Conservation (phyloP, 441 rosid genomes). For the Pelargonium australe region DNA sequence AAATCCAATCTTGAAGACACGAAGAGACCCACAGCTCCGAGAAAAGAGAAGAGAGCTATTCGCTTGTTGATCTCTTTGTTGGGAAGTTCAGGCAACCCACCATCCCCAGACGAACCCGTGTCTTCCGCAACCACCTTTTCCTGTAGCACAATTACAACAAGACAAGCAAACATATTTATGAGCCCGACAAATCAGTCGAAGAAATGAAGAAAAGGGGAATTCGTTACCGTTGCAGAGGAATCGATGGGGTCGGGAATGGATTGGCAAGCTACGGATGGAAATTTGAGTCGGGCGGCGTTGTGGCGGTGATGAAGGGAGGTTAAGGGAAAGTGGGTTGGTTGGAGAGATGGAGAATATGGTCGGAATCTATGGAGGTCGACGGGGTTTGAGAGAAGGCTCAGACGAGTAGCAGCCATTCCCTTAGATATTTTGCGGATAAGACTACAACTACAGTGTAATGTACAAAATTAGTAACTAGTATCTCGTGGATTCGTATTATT, state of each 20-base stretch:
- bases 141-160: slow-evolving; percentile 25
- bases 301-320: slow-evolving; percentile 8
- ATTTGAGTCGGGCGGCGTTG: slow-evolving; percentile 20
- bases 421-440: no score
- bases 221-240: slow-evolving; percentile 19
- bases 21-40: slow-evolving; percentile 57
- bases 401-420: no score
- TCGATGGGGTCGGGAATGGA: slow-evolving; percentile 28
- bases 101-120: slow-evolving; percentile 26
- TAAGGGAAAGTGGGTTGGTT: slow-evolving; percentile 17
- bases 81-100: slow-evolving; percentile 51
- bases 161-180: neutral
- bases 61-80: slow-evolving; percentile 47
- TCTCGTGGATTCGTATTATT: no score
- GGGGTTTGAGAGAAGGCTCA: slow-evolving; percentile 23
- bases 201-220: no score
- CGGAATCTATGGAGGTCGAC: slow-evolving; percentile 40
- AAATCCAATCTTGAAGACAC: slow-evolving; percentile 56
- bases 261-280: slow-evolving; percentile 39
- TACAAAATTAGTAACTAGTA: no score
- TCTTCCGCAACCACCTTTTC: slow-evolving; percentile 34
- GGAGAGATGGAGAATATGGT: slow-evolving; percentile 26
- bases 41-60: slow-evolving; percentile 47
- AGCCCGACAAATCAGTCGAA: neutral
- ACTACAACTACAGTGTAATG: no score